Percentiles rank a stretch among this genome's conserved stretches.
phyloP scores from a whole-genome alignment of 768 basidiomycete species.

The Boletus patriciae region DNA sequence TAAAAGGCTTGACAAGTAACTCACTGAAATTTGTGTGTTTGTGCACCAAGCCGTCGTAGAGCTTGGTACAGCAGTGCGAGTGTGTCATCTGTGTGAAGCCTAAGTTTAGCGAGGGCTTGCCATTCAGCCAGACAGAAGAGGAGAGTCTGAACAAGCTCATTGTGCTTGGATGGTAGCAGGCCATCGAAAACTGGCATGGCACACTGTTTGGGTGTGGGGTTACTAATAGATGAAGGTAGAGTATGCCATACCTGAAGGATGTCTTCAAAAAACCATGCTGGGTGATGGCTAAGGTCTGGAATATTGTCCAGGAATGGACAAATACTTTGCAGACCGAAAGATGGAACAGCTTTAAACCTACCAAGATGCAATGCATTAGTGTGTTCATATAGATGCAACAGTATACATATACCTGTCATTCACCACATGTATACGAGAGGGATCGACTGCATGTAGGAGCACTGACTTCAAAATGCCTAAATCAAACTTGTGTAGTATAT shows the following conservation, averaged over 20 bases:
- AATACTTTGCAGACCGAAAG: constrained; percentile 28
- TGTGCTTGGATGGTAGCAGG: constrained; percentile 30
- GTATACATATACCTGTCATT: no score
- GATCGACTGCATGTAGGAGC: no score
- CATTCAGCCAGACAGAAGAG: constrained; percentile 20
- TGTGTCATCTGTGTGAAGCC: background rate
- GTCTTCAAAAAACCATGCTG: constrained; percentile 11
- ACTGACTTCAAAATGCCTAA: no score
- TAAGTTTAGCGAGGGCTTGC: constrained; percentile 9
- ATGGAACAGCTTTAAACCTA: background rate
- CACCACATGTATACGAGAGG: no score
- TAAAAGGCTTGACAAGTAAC: background rate
- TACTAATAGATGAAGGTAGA: no score
- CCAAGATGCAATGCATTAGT: no score
- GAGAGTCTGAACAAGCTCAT: constrained; percentile 24
- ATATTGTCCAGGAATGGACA: constrained; percentile 36
- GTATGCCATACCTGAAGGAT: constrained; percentile 9
- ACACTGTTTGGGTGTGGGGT: constrained; percentile 24
- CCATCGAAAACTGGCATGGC: constrained; percentile 41
- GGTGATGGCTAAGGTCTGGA: constrained; percentile 37
- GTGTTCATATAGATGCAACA: no score
- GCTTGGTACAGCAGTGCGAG: background rate
- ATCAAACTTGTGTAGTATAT: no score
- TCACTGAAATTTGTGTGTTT: background rate
- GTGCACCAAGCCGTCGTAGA: background rate